Evolutionary conservation across 345 rosid genomes (phyloP), one percentile per base, ranked within the genome.

Genomic region (Acer yangbiense): DNA sequence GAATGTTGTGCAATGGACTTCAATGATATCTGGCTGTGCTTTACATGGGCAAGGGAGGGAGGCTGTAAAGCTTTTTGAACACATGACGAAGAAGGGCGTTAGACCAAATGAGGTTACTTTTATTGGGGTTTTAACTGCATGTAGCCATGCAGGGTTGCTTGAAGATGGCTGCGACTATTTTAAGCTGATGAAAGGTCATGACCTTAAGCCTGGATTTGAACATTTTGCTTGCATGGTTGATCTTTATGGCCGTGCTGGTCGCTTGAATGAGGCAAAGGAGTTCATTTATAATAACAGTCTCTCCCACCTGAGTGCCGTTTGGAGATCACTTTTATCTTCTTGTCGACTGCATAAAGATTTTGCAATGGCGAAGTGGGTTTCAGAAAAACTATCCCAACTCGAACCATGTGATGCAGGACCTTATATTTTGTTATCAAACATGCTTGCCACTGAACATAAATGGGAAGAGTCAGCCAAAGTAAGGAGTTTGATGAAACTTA

Each of bases 181-280:
- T 65, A 54, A 61, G 74, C 71, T 84, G 76, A 86, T 89, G 93
- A 83, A 83, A 76, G 80, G 82, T 63, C 77, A 81, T 55, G 76
- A 83, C 57, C 83, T 89, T 75, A 78, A 75, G 68, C 93, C 90
- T 14, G 63, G 64, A n/a, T 64, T 85, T 61, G 89, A 89, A 64
- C 93, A 89, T 75, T 87, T 83, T 73, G 80, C 84, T 27, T 86
- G 88, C 66, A 89, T 89, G 93, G 90, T 86, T 60, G 90, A 87
- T 78, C 83, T 89, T 27, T 87, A 80, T 79, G 88, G 93, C 44
- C 88, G 93, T 68, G 85, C 79, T 20, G 93, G 90, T 52, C 72
- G 11, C 57, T 79, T 89, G 76, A 61, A 77, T 23, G 85, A 86
- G 85, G 69, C 81, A 29, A 87, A 82, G 82, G 74, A 79, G 70